These are phyloP conservation scores for Salvia miltiorrhiza DNA, from an alignment of 257 asterid genomes.

Conservation along the genomic window DNA sequence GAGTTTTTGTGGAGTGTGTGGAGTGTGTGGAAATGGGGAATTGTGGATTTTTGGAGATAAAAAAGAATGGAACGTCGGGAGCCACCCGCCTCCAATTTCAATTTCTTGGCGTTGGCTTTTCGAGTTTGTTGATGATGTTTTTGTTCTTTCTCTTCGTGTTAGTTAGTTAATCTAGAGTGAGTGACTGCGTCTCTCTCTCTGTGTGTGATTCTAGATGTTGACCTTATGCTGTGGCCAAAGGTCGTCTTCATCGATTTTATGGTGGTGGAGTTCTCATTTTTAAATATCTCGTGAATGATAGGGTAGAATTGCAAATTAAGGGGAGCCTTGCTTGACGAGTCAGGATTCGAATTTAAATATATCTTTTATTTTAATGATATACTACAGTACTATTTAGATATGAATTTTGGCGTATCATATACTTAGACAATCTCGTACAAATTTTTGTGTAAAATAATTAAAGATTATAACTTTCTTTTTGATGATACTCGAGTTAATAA, in stretches of 20 bases:
- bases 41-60: conserved; percentile 48
- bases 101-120: conserved; percentile 27
- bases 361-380: too few relatives aligned
- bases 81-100: conserved; percentile 46
- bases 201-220: conserved; percentile 14
- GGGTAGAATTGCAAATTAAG: too few relatives aligned
- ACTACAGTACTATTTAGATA: too few relatives aligned
- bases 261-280: too few relatives aligned
- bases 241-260: conserved; percentile 11
- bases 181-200: neutral
- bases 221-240: conserved; percentile 32
- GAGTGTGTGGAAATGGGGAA: conserved; percentile 51
- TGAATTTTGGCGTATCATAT: too few relatives aligned
- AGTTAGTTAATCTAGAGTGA: conserved; percentile 3
- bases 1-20: conserved; percentile 22
- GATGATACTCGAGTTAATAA: too few relatives aligned
- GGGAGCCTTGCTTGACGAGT: too few relatives aligned
- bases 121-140: conserved; percentile 30
- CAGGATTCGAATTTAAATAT: too few relatives aligned
- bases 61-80: conserved; percentile 28
- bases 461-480: too few relatives aligned
- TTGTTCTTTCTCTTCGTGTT: neutral
- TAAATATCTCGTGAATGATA: too few relatives aligned
- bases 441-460: too few relatives aligned
- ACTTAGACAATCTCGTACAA: too few relatives aligned